These are phyloP conservation scores for Bocquillonia castaneifolia DNA, from an alignment of 441 rosid genomes.

Conservation along the genomic window DNA sequence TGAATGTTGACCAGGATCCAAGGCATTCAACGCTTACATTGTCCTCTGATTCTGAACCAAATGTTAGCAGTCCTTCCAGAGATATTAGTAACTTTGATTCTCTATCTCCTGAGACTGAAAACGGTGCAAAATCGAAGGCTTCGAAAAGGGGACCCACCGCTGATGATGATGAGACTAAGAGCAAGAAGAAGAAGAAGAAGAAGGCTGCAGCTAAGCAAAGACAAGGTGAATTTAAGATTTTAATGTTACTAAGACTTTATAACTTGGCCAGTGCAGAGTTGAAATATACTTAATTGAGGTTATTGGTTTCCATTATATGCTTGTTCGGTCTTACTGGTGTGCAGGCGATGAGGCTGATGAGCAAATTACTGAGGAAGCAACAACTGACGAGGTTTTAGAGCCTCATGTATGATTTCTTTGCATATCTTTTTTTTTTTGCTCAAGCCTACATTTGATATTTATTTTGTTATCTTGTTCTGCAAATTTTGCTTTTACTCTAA, in stretches of 20 bases:
- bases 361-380: slow-evolving; percentile 22
- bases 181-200: slow-evolving; percentile 20
- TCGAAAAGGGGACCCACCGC: slow-evolving; percentile 25
- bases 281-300: neutral
- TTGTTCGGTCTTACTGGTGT: slow-evolving; percentile 17
- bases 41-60: slow-evolving; percentile 52
- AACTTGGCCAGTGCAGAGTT: no score
- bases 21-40: slow-evolving; percentile 36
- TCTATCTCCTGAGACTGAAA: slow-evolving; percentile 28
- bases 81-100: slow-evolving; percentile 30
- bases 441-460: neutral
- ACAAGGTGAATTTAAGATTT: slow-evolving; percentile 32
- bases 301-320: neutral
- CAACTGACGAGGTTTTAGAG: slow-evolving; percentile 30
- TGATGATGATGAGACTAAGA: slow-evolving; percentile 35
- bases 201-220: slow-evolving; percentile 12
- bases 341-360: slow-evolving; percentile 32
- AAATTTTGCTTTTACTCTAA: neutral
- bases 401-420: slow-evolving; percentile 32
- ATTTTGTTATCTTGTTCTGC: neutral
- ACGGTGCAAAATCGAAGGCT: slow-evolving; percentile 24
- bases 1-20: slow-evolving; percentile 48
- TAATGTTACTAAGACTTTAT: neutral
- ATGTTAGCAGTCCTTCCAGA: slow-evolving; percentile 34
- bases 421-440: no score